A percentile compares a stretch with the other conserved stretches of the same genome.
Conservation (phyloP, 1,284 basidiomycete species). For the Ceratobasidium papillatum region DNA sequence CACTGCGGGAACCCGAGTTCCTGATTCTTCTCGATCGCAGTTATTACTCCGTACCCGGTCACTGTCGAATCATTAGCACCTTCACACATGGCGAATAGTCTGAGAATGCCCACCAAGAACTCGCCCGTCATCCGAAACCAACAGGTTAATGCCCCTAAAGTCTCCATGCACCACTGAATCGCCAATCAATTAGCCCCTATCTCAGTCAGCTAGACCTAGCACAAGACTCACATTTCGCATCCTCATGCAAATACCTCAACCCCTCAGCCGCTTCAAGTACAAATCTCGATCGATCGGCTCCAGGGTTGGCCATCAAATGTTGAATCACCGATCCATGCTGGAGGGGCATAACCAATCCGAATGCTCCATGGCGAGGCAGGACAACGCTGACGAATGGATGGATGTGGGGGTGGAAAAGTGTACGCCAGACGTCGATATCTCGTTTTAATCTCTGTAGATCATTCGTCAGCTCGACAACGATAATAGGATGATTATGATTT, state of each 20-base stretch:
- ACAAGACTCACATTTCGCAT: slow-evolving; percentile 24
- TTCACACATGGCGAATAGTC: background rate
- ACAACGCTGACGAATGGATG: slow-evolving; percentile 24
- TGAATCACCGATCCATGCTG: slow-evolving; percentile 22
- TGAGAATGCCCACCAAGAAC: background rate
- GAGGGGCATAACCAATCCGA: slow-evolving; percentile 30
- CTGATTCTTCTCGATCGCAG: slow-evolving; percentile 34
- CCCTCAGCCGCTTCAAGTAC: slow-evolving; percentile 35
- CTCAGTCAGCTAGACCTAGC: too few relatives aligned
- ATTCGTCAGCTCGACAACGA: background rate
- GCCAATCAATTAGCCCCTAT: background rate
- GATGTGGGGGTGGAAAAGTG: slow-evolving; percentile 35
- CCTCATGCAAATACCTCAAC: slow-evolving; percentile 36
- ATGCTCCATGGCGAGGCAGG: slow-evolving; percentile 19
- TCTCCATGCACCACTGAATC: slow-evolving; percentile 31
- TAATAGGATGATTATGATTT: background rate
- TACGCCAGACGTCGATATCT: slow-evolving; percentile 35
- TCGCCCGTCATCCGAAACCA: slow-evolving; percentile 14
- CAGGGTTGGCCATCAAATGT: slow-evolving; percentile 10
- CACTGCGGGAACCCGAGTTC: slow-evolving; percentile 37
- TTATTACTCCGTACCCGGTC: slow-evolving; percentile 33
- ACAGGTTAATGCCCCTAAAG: slow-evolving; percentile 28
- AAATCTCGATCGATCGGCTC: slow-evolving; percentile 21
- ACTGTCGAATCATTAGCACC: background rate
- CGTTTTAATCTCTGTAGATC: background rate